Evolutionary conservation across 129 eudicot species (phyloP), one percentile per base, ranked within the genome.

Genomic region (Ambrosia trifida): DNA sequence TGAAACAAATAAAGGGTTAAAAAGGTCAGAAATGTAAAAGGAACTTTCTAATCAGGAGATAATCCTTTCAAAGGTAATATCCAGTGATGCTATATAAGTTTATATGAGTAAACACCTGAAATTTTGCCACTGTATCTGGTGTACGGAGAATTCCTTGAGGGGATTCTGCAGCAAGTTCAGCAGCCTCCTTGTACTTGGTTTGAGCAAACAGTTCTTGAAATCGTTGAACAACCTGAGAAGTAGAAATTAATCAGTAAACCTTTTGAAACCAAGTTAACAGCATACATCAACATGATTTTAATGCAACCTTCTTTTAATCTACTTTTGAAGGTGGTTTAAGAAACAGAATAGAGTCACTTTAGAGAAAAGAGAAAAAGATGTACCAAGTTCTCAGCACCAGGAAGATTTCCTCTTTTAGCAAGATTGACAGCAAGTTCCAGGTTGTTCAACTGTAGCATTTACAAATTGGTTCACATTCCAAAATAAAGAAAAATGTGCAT

Each of bases 101-200:
- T 8, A 33, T 1, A 54, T 10, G 32, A 41, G 33, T 11, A 72
- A 32, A 58, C 65, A 89, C 98, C 98, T 94, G 98, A 64, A 94
- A 94, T 72, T 89, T 94, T 44, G 98, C 92, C 76, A 94, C 98
- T 69, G 98, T 94, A 63, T 94, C 98, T 51, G 96, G 98, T 35
- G 98, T 94, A 33, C 98, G 91, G 24, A 94, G 90, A 32, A 94
- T 89, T 75, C 98, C 98, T 78, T 94, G 98, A 18, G 98, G 98
- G 66, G 98, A 87, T 75, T 94, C 98, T 58, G 98, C 98, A 73
- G 98, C 98, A 75, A 94, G 98, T 84, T 94, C 98, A 40, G 98
- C 98, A 78, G 98, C 98, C 76, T 94, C 98, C 68, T 94, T 94
- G 75, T 94, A 94, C 82, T 94, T 94, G 64, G 98, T 94, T 87